phyloP scores from a whole-genome alignment of 164 flowering plant species.

The Aristolochia californica region DNA sequence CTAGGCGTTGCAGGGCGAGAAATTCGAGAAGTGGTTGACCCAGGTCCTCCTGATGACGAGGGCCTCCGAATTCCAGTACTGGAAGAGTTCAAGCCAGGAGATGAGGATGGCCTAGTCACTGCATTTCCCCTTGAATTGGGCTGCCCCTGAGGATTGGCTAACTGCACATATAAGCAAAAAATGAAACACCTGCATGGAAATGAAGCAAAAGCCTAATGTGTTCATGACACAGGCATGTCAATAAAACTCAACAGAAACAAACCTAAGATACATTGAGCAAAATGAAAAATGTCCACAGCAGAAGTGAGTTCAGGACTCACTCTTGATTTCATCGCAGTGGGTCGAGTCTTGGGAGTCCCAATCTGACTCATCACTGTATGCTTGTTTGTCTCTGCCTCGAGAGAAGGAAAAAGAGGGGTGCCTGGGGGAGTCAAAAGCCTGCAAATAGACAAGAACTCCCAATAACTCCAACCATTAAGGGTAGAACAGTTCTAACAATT shows the following conservation, averaged over 20 bases:
- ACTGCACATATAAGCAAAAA: slow-evolving; percentile 25
- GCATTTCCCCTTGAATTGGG: slow-evolving; percentile 41
- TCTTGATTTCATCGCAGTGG: slow-evolving; percentile 48
- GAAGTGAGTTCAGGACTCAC: slow-evolving; percentile 26
- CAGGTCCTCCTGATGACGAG: slow-evolving; percentile 49
- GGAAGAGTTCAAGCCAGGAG: slow-evolving; percentile 61
- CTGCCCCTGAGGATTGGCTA: slow-evolving; percentile 58
- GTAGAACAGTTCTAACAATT: background rate
- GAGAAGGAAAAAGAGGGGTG: slow-evolving; percentile 74
- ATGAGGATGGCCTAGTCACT: slow-evolving; percentile 40
- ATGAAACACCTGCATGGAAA: background rate
- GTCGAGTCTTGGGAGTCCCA: slow-evolving; percentile 43
- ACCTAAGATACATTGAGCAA: background rate
- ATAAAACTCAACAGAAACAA: background rate
- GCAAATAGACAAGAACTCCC: slow-evolving; percentile 14
- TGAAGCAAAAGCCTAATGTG: background rate
- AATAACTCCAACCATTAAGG: no score
- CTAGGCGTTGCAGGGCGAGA: slow-evolving; percentile 63
- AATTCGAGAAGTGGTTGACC: slow-evolving; percentile 14
- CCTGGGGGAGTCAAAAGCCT: slow-evolving; percentile 97
- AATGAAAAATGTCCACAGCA: background rate
- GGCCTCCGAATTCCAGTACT: slow-evolving; percentile 51
- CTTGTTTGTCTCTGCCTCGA: slow-evolving; percentile 59
- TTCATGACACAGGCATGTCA: no score
- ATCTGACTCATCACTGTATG: slow-evolving; percentile 30